Evolutionary conservation across 1,139 yeast species (phyloP).

Genomic region (Pichia norvegensis): DNA sequence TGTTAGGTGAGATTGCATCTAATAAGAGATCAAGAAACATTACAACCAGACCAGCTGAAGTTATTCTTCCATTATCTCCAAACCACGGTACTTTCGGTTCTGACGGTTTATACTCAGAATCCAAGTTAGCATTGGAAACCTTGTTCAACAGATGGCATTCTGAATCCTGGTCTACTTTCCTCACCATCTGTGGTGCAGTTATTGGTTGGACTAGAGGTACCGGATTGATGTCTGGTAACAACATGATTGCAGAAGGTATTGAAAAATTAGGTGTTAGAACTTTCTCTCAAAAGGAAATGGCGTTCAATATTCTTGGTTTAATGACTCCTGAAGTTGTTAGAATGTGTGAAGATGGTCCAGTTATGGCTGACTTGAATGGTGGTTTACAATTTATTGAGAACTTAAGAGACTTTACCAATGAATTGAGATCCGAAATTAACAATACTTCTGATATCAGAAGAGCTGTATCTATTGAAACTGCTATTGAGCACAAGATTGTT

Average conservation of each 20-base stretch:
- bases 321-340: conserved; percentile 80
- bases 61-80: conserved; percentile 91
- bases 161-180: conserved; percentile 91
- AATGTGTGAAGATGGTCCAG: conserved; percentile 88
- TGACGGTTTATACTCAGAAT: conserved; percentile 96
- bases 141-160: conserved; percentile 98
- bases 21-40: conserved; percentile 66
- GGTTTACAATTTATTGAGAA: conserved; percentile 91
- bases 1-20: conserved; percentile 82
- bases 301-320: conserved; percentile 91
- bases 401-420: conserved; percentile 79
- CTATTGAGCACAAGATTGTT: conserved; percentile 86
- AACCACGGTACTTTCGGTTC: conserved; percentile 98
- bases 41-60: conserved; percentile 98
- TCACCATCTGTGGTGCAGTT: conserved; percentile 95
- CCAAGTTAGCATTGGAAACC: conserved; percentile 90
- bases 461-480: conserved; percentile 90
- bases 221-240: conserved; percentile 95
- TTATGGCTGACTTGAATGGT: conserved; percentile 97
- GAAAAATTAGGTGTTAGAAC: conserved; percentile 95
- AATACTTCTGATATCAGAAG: conserved; percentile 89
- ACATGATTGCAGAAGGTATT: conserved; percentile 95
- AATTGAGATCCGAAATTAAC: conserved; percentile 71
- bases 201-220: conserved; percentile 99
- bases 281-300: conserved; percentile 98